A percentile compares a stretch with the other conserved stretches of the same genome.
phyloP scores from a whole-genome alignment of 768 basidiomycete species.

The Gautieria morchelliformis region DNA sequence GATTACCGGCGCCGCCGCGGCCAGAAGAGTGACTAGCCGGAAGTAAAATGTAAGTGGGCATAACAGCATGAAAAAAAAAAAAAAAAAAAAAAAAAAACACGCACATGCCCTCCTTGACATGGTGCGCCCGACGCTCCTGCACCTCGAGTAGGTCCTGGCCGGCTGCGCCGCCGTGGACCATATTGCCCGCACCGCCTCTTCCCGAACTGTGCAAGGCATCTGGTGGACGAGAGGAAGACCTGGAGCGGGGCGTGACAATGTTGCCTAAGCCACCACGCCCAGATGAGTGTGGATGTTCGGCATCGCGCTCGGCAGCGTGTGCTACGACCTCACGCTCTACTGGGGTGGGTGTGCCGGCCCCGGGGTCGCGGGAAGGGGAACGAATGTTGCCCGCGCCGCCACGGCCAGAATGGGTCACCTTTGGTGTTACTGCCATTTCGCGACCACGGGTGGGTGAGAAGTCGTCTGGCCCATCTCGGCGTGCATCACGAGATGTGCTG shows the following conservation, averaged over 20 bases:
- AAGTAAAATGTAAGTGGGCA: not conserved
- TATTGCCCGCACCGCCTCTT: constrained; percentile 14
- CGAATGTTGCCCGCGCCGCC: constrained; percentile 63
- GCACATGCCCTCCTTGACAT: constrained; percentile 30
- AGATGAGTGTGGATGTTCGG: constrained; percentile 30
- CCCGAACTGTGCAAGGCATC: constrained; percentile 5
- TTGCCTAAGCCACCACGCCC: constrained; percentile 64
- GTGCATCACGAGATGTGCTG: constrained; percentile 15
- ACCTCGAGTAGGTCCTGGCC: constrained; percentile 17
- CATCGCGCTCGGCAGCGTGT: constrained; percentile 10
- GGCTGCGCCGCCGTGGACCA: not conserved
- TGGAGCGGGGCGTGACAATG: constrained; percentile 42
- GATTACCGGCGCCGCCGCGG: constrained; percentile 59
- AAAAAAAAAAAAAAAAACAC: constrained; percentile 14
- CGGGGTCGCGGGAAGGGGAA: constrained; percentile 54
- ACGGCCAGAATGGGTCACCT: not conserved
- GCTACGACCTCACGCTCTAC: constrained; percentile 21
- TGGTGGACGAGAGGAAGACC: constrained; percentile 20
- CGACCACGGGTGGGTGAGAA: constrained; percentile 51
- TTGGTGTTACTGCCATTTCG: not conserved
- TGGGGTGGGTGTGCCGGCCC: constrained; percentile 10
- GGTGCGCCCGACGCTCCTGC: constrained; percentile 23
- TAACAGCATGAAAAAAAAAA: not conserved
- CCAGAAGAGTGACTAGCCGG: constrained; percentile 50
- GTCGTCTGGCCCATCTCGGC: constrained; percentile 39